A percentile compares a stretch with the other conserved stretches of the same genome.
phyloP scores from a whole-genome alignment of 371 early-diverging fungal genomes.

The Mucor piriformis region DNA sequence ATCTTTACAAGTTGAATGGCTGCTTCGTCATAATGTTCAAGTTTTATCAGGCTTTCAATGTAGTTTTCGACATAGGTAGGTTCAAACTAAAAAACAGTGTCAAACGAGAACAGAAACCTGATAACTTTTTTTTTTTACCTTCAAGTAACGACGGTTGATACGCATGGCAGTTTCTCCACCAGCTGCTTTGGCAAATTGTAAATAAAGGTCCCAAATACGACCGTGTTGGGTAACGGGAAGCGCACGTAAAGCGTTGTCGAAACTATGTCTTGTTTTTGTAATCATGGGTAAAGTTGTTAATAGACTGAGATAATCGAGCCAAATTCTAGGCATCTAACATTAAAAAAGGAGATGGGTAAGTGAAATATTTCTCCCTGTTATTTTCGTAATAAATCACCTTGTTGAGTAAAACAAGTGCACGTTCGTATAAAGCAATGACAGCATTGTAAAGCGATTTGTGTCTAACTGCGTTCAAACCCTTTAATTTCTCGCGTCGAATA shows the following conservation, averaged over 20 bases:
- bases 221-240: slow-evolving; percentile 94
- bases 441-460: slow-evolving; percentile 62
- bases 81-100: slow-evolving; percentile 54
- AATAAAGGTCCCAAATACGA: slow-evolving; percentile 87
- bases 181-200: slow-evolving; percentile 75
- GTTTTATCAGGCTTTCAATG: slow-evolving; percentile 69
- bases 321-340: slow-evolving; percentile 79
- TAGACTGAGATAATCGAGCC: slow-evolving; percentile 78
- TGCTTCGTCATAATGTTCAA: slow-evolving; percentile 83
- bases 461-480: slow-evolving; percentile 51
- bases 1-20: slow-evolving; percentile 75
- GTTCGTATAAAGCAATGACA: slow-evolving; percentile 81
- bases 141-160: slow-evolving; percentile 82
- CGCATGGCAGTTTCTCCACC: slow-evolving; percentile 86
- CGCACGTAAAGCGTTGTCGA: slow-evolving; percentile 90
- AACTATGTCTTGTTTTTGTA: slow-evolving; percentile 78
- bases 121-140: slow-evolving; percentile 51
- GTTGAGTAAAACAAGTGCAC: slow-evolving; percentile 85
- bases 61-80: slow-evolving; percentile 75
- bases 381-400: slow-evolving; percentile 57
- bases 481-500: slow-evolving; percentile 61
- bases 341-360: not conserved
- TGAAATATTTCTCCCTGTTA: too few species aligned
- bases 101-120: too few species aligned
- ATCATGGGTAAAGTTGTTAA: slow-evolving; percentile 73